These are phyloP conservation scores for Nephelium lappaceum DNA, from an alignment of 345 rosid genomes.

Conservation along the genomic window DNA sequence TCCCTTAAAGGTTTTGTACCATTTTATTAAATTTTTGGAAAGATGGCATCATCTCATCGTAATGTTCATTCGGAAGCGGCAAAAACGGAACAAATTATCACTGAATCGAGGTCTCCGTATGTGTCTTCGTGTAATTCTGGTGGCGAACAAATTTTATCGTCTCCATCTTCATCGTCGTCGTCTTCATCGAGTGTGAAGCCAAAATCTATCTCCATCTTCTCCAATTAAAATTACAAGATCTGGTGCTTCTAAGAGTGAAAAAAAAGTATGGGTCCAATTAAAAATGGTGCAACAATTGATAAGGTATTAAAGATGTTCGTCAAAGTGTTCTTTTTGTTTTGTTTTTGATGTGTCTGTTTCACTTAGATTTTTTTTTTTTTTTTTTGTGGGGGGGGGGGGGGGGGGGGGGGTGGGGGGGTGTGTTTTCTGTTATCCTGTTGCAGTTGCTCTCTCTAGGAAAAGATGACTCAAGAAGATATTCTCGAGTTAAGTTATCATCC, in stretches of 20 bases:
- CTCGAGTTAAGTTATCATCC: slow-evolving; percentile 53
- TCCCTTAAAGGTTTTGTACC: slow-evolving; percentile 26
- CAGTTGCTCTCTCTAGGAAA: slow-evolving; percentile 54
- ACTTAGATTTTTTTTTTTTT: slow-evolving; percentile 12
- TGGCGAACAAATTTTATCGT: slow-evolving; percentile 72
- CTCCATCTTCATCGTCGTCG: slow-evolving; percentile 81
- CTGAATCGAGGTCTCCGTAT: slow-evolving; percentile 82
- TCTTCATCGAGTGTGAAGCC: slow-evolving; percentile 81
- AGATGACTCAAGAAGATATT: slow-evolving; percentile 50
- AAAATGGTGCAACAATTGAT: slow-evolving; percentile 45
- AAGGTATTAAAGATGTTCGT: slow-evolving; percentile 54
- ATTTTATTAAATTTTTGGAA: neutral
- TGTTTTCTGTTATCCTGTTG: slow-evolving; percentile 19
- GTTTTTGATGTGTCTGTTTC: slow-evolving; percentile 1
- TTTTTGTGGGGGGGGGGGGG: too few relatives aligned
- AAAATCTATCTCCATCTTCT: slow-evolving; percentile 64
- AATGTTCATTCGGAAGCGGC: slow-evolving; percentile 66
- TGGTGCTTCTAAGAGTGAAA: slow-evolving; percentile 41
- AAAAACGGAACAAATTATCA: slow-evolving; percentile 79
- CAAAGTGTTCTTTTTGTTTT: neutral
- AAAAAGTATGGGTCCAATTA: slow-evolving; percentile 40
- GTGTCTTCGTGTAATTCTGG: slow-evolving; percentile 82
- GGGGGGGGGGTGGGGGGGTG: too few relatives aligned
- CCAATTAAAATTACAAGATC: slow-evolving; percentile 49
- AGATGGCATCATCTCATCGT: slow-evolving; percentile 59